Percentiles rank a stretch among this genome's conserved stretches.
These are phyloP conservation scores for Perilla frutescens DNA, from an alignment of 257 asterid genomes.

Conservation along the genomic window DNA sequence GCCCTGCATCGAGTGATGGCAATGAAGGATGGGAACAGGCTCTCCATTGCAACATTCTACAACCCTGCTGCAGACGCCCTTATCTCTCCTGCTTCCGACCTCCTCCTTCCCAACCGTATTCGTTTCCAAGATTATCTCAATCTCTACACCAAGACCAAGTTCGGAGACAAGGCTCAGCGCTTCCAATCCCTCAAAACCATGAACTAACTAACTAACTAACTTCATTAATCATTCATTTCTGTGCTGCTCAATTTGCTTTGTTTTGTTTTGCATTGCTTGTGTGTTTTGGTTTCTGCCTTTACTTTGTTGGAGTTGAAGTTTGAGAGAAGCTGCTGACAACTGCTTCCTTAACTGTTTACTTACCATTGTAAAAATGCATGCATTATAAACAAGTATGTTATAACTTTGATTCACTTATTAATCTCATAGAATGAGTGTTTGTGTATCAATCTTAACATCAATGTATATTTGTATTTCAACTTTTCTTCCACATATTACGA, in stretches of 20 bases:
- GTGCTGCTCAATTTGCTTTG: no score
- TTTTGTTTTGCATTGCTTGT: no score
- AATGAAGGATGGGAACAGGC: slow-evolving; percentile 68
- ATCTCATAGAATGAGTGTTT: not conserved
- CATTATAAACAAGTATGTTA: no score
- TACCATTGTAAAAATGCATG: slow-evolving; percentile 20
- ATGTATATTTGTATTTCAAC: no score
- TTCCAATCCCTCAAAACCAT: slow-evolving; percentile 65
- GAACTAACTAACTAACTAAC: not conserved
- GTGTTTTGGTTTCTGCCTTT: slow-evolving; percentile 2
- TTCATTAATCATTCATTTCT: no score
- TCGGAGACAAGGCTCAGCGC: slow-evolving; percentile 67
- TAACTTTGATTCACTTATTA: no score
- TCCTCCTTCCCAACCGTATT: slow-evolving; percentile 56
- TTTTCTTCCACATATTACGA: no score
- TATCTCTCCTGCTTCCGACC: slow-evolving; percentile 74
- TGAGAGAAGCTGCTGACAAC: slow-evolving; percentile 57
- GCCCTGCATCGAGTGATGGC: slow-evolving; percentile 79
- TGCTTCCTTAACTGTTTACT: slow-evolving; percentile 44
- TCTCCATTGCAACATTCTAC: slow-evolving; percentile 89
- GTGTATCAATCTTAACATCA: not conserved
- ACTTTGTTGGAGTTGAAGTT: slow-evolving; percentile 9
- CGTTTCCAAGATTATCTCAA: slow-evolving; percentile 73
- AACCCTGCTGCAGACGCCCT: slow-evolving; percentile 81
- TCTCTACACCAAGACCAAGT: slow-evolving; percentile 66